phyloP scores from a whole-genome alignment of 202 grass and related monocot genomes.

The Bolboschoenoplectus hybrid region DNA sequence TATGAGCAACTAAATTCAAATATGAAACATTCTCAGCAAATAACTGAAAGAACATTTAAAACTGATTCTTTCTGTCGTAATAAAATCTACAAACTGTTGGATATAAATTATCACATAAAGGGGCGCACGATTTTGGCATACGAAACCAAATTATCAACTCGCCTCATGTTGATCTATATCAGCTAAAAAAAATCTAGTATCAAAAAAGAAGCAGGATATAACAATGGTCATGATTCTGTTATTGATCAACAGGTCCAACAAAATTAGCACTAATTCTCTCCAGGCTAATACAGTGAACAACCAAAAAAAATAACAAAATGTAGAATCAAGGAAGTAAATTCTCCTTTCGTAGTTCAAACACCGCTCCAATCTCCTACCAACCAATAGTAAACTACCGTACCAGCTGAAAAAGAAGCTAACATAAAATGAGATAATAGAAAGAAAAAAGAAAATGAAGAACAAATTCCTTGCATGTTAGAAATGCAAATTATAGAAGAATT shows the following conservation, averaged over 20 bases:
- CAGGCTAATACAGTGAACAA: slow-evolving; percentile 31
- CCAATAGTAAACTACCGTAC: slow-evolving; percentile 38
- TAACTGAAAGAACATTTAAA: slow-evolving; percentile 9
- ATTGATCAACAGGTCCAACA: slow-evolving; percentile 32
- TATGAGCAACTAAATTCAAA: neutral
- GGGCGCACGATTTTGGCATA: neutral
- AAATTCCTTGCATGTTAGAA: slow-evolving; percentile 56
- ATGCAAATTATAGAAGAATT: slow-evolving; percentile 47
- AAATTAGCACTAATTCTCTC: slow-evolving; percentile 40
- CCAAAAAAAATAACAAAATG: slow-evolving; percentile 37
- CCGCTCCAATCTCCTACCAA: slow-evolving; percentile 31
- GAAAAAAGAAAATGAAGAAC: slow-evolving; percentile 51
- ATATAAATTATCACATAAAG: slow-evolving; percentile 6
- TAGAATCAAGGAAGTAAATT: slow-evolving; percentile 28
- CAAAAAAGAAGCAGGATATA: neutral
- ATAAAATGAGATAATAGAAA: slow-evolving; percentile 59
- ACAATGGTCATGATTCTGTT: slow-evolving; percentile 35
- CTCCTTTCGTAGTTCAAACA: slow-evolving; percentile 35
- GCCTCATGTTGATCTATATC: neutral
- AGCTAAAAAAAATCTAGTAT: slow-evolving; percentile 13
- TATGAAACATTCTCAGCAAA: neutral
- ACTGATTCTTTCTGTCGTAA: neutral
- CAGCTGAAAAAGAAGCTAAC: slow-evolving; percentile 41
- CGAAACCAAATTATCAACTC: neutral
- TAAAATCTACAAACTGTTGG: slow-evolving; percentile 15